Conservation (phyloP, 2,329 filamentous ascomycete species). For the Colletotrichum graminicola region DNA sequence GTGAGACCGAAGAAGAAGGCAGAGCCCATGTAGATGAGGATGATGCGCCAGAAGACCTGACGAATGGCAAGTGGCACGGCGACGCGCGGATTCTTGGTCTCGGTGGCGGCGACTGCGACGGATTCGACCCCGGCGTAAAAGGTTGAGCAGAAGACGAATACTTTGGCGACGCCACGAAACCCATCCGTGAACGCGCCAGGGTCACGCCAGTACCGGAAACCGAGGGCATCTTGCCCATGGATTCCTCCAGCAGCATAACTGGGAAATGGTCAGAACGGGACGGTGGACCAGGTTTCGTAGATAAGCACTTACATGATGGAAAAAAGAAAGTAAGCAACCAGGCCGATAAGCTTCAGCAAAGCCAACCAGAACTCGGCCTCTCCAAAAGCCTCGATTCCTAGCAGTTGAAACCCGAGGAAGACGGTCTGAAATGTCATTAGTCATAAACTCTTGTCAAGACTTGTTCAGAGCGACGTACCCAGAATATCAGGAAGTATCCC, state of each 20-base stretch:
- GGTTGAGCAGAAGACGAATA: conserved; percentile 77
- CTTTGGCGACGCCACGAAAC: conserved; percentile 73
- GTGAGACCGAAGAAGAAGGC: conserved; percentile 82
- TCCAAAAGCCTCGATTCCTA: conserved; percentile 80
- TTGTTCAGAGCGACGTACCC: conserved; percentile 58
- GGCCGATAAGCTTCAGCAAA: conserved; percentile 76
- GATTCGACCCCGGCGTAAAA: conserved; percentile 77
- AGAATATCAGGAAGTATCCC: conserved; percentile 81
- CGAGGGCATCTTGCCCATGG: conserved; percentile 67
- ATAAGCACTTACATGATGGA: conserved; percentile 67
- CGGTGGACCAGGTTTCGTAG: neutral
- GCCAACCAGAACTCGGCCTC: conserved; percentile 87
- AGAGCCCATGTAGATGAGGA: conserved; percentile 75
- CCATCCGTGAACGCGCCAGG: conserved; percentile 79
- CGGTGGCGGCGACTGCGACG: conserved; percentile 73
- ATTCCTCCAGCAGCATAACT: conserved; percentile 76
- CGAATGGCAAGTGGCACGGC: conserved; percentile 70
- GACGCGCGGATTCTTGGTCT: conserved; percentile 68
- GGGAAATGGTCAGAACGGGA: neutral
- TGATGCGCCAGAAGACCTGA: conserved; percentile 71
- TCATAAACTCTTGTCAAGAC: neutral
- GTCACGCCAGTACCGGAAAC: conserved; percentile 78
- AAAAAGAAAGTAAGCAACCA: conserved; percentile 80
- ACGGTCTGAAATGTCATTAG: conserved; percentile 52
- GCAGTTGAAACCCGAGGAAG: conserved; percentile 76